Percentiles rank a stretch among this genome's conserved stretches.
These are phyloP conservation scores for Cochlearia excelsa DNA, from an alignment of 345 rosid genomes.

Conservation along the genomic window DNA sequence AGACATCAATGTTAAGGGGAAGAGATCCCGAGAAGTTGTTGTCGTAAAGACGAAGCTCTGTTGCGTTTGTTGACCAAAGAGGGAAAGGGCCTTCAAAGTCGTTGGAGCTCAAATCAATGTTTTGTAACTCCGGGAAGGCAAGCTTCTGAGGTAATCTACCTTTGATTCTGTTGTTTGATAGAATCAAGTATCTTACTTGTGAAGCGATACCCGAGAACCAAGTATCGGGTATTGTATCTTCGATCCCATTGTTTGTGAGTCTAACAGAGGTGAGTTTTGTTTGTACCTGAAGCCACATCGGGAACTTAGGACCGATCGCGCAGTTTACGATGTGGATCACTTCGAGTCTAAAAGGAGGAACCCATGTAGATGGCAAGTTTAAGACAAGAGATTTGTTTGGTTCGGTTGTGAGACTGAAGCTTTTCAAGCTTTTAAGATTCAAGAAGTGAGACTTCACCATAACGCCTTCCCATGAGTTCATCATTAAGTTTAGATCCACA, in stretches of 20 bases:
- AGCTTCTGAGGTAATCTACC: conserved; percentile 41
- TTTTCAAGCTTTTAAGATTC: conserved; percentile 39
- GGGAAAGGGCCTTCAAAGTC: conserved; percentile 51
- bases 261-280: conserved; percentile 40
- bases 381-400: conserved; percentile 41
- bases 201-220: conserved; percentile 42
- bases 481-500: conserved; percentile 35
- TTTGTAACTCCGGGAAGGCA: conserved; percentile 34
- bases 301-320: conserved; percentile 51
- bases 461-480: conserved; percentile 50
- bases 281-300: conserved; percentile 61
- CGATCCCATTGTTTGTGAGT: conserved; percentile 46
- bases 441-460: conserved; percentile 43
- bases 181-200: conserved; percentile 39
- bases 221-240: conserved; percentile 41
- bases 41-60: conserved; percentile 38
- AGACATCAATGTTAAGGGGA: conserved; percentile 37
- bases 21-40: conserved; percentile 52
- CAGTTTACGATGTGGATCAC: conserved; percentile 50
- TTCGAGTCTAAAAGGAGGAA: conserved; percentile 54
- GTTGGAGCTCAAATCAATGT: conserved; percentile 46
- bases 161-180: conserved; percentile 46
- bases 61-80: conserved; percentile 48
- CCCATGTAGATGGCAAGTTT: conserved; percentile 45
- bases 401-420: conserved; percentile 41